phyloP scores from a whole-genome alignment of 2,329 filamentous ascomycete genomes.

The Fusarium sp. region DNA sequence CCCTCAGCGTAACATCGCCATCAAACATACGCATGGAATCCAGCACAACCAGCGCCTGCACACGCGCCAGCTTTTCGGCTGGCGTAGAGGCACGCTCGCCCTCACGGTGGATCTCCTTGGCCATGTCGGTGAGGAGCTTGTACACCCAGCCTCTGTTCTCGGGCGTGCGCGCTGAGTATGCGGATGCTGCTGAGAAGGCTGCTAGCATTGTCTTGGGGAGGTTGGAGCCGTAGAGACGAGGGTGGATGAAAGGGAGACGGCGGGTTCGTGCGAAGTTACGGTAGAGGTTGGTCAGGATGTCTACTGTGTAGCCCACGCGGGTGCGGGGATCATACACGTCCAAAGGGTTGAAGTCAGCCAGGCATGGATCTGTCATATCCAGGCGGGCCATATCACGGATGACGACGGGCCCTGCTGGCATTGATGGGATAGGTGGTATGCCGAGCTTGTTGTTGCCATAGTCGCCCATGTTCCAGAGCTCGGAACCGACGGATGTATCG shows the following conservation, averaged over 20 bases:
- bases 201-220: conserved; percentile 58
- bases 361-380: conserved; percentile 36
- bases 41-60: conserved; percentile 59
- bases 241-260: conserved; percentile 59
- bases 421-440: conserved; percentile 49
- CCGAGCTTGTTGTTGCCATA: conserved; percentile 50
- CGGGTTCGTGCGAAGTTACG: conserved; percentile 53
- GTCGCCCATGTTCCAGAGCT: conserved; percentile 49
- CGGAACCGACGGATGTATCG: conserved; percentile 37
- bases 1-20: conserved; percentile 57
- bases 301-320: conserved; percentile 54
- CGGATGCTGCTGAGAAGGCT: conserved; percentile 56
- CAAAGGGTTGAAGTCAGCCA: conserved; percentile 49
- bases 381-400: conserved; percentile 52
- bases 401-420: conserved; percentile 39
- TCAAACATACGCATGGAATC: conserved; percentile 61
- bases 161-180: conserved; percentile 55
- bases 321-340: conserved; percentile 55
- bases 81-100: conserved; percentile 51
- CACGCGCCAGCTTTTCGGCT: conserved; percentile 58
- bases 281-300: conserved; percentile 52
- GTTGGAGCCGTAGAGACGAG: conserved; percentile 56
- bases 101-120: conserved; percentile 54
- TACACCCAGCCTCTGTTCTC: conserved; percentile 58
- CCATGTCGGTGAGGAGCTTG: conserved; percentile 56